Evolutionary conservation across 164 flowering plant species (phyloP), one percentile per base, ranked within the genome.

Genomic region (Piper longum): DNA sequence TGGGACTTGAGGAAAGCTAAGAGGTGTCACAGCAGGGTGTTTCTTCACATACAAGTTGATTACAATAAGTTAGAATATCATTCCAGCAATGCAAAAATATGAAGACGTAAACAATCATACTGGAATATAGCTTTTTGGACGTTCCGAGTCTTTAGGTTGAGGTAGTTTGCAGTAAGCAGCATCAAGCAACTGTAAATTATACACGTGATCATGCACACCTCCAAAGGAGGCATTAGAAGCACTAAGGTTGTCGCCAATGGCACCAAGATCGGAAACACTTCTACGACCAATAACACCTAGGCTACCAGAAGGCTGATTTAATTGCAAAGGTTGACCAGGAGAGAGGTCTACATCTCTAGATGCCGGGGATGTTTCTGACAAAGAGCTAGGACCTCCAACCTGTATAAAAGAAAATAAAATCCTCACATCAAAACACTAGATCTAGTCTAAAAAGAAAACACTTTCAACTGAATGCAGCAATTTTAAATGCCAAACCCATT

Each of bases 251-350:
- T 91, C 95, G 62, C 97, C 97, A 74, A 95, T 83, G 26, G 95
- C 83, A 63, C 99, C 97, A 76, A 91, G 87, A 67, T 95, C 97
- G 56, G 96, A 77, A 62, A 79, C 81, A 73, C 97, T 88, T 84
- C 96, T 82, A 62, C 97, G 82, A 64, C 98, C 98, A 77, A 93
- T 93, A 43, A 90, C 91, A 66, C 98, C 98, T 64, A 86, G 87
- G 62, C 78, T 78, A 43, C 71, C 77, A 66, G 95, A 79, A 48
- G 95, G 72, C 64, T 84, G 96, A 69, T 66, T 78, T 14, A 92
- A 65, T 69, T 83, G 97, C 66, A 89, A 70, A 64, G 87, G 92
- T 69, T 88, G 95, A 43, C 96, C 95, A 60, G 89, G 89, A 72
- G 95, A 85, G 41, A 90, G 80, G 75, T 90, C 97, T 41, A 44